phyloP scores from a whole-genome alignment of 441 rosid genomes.

The Populus hybrid region DNA sequence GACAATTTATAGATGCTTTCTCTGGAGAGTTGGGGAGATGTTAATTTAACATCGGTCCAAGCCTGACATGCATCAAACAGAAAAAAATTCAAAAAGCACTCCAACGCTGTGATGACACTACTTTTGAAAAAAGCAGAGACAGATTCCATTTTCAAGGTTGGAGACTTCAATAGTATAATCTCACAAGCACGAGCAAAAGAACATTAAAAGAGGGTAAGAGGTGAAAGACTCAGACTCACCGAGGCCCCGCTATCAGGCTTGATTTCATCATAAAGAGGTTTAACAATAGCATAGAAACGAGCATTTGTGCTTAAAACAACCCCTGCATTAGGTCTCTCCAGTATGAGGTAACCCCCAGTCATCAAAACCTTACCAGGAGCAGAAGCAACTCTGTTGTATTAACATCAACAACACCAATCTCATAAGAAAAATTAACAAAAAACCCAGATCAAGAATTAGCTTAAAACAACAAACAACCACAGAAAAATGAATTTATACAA shows the following conservation, averaged over 20 bases:
- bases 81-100: not conserved
- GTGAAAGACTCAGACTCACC: constrained; percentile 41
- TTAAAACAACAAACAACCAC: not conserved
- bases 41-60: constrained; percentile 85
- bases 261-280: constrained; percentile 60
- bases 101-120: not conserved
- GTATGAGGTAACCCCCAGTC: constrained; percentile 88
- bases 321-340: constrained; percentile 96
- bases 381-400: constrained; percentile 66
- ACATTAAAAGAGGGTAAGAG: not conserved
- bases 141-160: not conserved
- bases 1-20: constrained; percentile 81
- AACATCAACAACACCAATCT: constrained; percentile 2
- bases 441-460: not conserved
- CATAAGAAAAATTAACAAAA: not conserved
- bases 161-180: not conserved
- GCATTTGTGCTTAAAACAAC: constrained; percentile 78
- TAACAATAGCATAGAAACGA: constrained; percentile 84
- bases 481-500: not conserved
- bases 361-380: constrained; percentile 97
- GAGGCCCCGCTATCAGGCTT: constrained; percentile 81
- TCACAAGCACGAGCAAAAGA: not conserved
- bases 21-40: constrained; percentile 91
- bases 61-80: constrained; percentile 36
- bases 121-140: not conserved